A percentile compares a stretch with the other conserved stretches of the same genome.
These are phyloP conservation scores for Pythium myriotylum DNA, from an alignment of 352 stramenopile genomes.

Conservation along the genomic window DNA sequence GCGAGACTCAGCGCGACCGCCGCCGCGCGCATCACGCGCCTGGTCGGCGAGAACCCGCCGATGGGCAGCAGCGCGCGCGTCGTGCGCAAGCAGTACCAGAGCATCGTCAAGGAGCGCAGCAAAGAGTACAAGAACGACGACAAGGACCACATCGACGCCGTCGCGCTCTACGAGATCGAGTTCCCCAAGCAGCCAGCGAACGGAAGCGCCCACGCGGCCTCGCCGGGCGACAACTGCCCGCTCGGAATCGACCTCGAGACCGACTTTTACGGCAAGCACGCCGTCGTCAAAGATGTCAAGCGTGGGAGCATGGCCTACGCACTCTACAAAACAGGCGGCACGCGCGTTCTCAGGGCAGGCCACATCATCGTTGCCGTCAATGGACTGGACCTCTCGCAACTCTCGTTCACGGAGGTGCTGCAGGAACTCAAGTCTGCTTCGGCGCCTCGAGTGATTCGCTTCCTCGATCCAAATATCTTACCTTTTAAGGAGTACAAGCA, in stretches of 20 bases:
- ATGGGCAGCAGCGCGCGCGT: constrained; percentile 39
- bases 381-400: constrained; percentile 34
- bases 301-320: constrained; percentile 34
- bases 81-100: constrained; percentile 47
- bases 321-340: constrained; percentile 19
- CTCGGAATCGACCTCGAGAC: constrained; percentile 62
- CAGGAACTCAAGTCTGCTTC: constrained; percentile 27
- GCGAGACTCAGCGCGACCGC: constrained; percentile 18
- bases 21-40: constrained; percentile 28
- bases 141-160: constrained; percentile 35
- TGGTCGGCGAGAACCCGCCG: constrained; percentile 41
- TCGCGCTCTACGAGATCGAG: constrained; percentile 58
- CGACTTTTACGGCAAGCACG: constrained; percentile 56
- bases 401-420: constrained; percentile 43
- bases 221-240: constrained; percentile 15
- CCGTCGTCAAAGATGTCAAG: constrained; percentile 45
- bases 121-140: constrained; percentile 29
- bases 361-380: constrained; percentile 60
- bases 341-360: constrained; percentile 30
- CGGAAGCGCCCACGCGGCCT: neutral
- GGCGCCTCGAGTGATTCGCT: constrained; percentile 44
- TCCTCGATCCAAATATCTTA: constrained; percentile 46
- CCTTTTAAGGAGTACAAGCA: constrained; percentile 35
- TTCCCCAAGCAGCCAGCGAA: constrained; percentile 36
- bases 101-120: constrained; percentile 37